Conservation (phyloP, 306 rosid genomes). For the Cicer judaicum region DNA sequence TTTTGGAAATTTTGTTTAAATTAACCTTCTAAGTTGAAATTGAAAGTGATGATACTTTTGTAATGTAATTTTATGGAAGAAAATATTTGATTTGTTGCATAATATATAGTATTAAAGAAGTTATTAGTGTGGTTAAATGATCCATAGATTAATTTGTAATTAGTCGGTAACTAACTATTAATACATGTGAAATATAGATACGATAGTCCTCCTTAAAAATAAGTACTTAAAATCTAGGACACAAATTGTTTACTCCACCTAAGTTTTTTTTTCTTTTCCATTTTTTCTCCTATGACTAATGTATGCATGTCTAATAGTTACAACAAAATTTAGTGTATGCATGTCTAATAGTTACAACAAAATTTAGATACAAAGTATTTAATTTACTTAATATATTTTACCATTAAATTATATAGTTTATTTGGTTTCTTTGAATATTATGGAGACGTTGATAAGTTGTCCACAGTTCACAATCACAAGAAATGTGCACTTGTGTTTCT, state of each 20-base stretch:
- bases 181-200: too few species aligned
- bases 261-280: neutral
- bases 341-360: too few species aligned
- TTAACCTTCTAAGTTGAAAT: conserved; percentile 24
- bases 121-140: too few species aligned
- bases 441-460: neutral
- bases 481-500: neutral
- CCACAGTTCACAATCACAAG: neutral
- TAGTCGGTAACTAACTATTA: too few species aligned
- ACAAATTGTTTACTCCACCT: neutral
- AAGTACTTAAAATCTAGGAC: neutral
- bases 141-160: too few species aligned
- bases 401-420: neutral
- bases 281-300: neutral
- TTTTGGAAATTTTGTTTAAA: neutral
- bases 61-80: conserved; percentile 19
- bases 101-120: neutral
- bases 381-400: neutral
- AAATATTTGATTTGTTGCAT: conserved; percentile 30
- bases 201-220: neutral
- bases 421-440: neutral
- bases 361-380: neutral
- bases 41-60: conserved; percentile 37
- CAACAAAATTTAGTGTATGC: too few species aligned
- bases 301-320: neutral